Evolutionary conservation across 768 basidiomycete species (phyloP).

Genomic region (Mycena venus): DNA sequence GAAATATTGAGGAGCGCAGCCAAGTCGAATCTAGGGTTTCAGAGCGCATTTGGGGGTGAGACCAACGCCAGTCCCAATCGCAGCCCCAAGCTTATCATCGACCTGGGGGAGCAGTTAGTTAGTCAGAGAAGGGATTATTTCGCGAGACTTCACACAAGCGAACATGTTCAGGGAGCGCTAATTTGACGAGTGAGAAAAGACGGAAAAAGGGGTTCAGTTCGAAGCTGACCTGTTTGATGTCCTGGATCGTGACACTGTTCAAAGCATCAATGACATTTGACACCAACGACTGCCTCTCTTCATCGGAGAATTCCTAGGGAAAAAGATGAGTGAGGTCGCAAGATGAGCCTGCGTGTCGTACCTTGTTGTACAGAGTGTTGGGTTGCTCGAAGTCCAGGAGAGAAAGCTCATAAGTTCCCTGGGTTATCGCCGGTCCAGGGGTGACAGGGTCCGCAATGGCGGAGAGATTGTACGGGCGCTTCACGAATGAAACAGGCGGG

Average conservation of each 20-base stretch:
- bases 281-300: slow-evolving; percentile 24
- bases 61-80: background rate
- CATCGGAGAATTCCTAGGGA: slow-evolving; percentile 26
- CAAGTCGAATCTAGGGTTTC: background rate
- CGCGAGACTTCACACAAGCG: slow-evolving; percentile 21
- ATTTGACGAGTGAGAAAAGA: background rate
- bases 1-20: too few relatives aligned
- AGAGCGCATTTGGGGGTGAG: background rate
- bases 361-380: slow-evolving; percentile 25
- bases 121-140: background rate
- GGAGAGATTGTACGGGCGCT: slow-evolving; percentile 28
- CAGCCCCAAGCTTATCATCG: background rate
- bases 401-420: slow-evolving; percentile 17
- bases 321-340: background rate
- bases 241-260: background rate
- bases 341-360: background rate
- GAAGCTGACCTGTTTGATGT: slow-evolving; percentile 26
- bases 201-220: background rate
- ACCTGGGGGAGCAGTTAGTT: background rate
- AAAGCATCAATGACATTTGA: slow-evolving; percentile 27
- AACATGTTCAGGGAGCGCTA: slow-evolving; percentile 35
- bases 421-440: background rate
- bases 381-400: slow-evolving; percentile 31
- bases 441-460: slow-evolving; percentile 26
- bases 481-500: slow-evolving; percentile 13